phyloP scores from a whole-genome alignment of 345 rosid genomes.

The Acer campestre region DNA sequence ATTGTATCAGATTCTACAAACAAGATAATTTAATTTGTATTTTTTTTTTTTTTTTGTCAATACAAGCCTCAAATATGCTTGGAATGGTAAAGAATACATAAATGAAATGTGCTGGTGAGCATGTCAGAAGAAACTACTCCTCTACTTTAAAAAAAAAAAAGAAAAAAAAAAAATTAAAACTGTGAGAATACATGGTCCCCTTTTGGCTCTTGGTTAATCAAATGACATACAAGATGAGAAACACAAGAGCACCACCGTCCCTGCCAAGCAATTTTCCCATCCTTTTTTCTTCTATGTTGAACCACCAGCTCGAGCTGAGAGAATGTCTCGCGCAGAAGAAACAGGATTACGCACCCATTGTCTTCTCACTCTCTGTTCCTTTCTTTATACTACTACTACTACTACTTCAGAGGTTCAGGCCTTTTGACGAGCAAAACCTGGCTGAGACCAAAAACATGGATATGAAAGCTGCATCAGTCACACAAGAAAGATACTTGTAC shows the following conservation, averaged over 20 bases:
- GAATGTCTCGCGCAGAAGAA: constrained; percentile 8
- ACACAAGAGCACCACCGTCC: neutral
- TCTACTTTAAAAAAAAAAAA: no score
- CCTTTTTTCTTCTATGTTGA: constrained; percentile 10
- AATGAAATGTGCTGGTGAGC: neutral
- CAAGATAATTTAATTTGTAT: neutral
- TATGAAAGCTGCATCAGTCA: constrained; percentile 24
- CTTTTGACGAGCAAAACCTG: constrained; percentile 81
- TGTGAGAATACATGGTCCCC: neutral
- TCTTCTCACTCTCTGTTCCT: constrained; percentile 6
- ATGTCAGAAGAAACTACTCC: no score
- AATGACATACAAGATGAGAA: neutral
- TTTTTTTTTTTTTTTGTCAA: neutral
- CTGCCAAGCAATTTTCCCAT: neutral
- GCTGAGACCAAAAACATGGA: constrained; percentile 54
- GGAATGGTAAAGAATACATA: constrained; percentile 1
- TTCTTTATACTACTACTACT: constrained; percentile 24
- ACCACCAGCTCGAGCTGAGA: constrained; percentile 19
- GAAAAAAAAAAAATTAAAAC: neutral
- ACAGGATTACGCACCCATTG: neutral
- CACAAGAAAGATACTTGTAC: constrained; percentile 8
- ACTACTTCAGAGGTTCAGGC: constrained; percentile 38
- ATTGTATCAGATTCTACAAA: neutral
- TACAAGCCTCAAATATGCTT: neutral
- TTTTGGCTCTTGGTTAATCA: constrained; percentile 1